Evolutionary conservation across 805 yeast species (phyloP), one percentile per base, ranked within the genome.

Genomic region (Novakomyces olei): DNA sequence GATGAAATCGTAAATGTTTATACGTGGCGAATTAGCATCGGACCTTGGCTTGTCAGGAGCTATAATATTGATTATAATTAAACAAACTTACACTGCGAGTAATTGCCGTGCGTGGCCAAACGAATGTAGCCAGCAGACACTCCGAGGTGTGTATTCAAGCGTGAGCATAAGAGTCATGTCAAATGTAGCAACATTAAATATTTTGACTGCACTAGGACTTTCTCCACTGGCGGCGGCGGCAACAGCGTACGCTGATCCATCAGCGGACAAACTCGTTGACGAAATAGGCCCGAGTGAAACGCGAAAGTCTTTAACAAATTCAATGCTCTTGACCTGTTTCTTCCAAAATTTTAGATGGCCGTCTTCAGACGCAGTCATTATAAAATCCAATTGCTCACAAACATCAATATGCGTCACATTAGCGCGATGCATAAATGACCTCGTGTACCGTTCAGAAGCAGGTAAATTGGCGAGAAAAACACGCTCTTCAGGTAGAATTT

Each of bases 331-430:
- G 2, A 35, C 14, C n/a, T 29, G 27, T 26, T 42, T 36, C 16
- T 36, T 41, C 59, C 59, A 54, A 33, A 54, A 48, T 37, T 54
- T 54, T 29, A 54, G 34, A n/a, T 37, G 34, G 2, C 59, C 59
- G 31, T 54, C 59, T 12, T 20, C 32, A 5, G 55, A 50, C 2
- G 47, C 44, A 1, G 57, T 47, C 3, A 45, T 44, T 3, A 54
- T 29, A 20, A 50, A 39, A 16, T 40, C 38, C 24, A 37, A 36
- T 16, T 35, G 35, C 18, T 38, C 26, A 14, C 41, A 30, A 16
- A 44, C 35, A 19, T 19, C 32, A 6, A 39, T 35, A 5, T 26
- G 27, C 5, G 39, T 29, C 5, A 47, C 29, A 6, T 5, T 17
- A 5, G 35, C 42, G 9, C 39, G 35, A 25, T 48, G 51, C 43